These are phyloP conservation scores for Eutypa lata DNA, from an alignment of 2,329 filamentous ascomycete species.

Conservation along the genomic window DNA sequence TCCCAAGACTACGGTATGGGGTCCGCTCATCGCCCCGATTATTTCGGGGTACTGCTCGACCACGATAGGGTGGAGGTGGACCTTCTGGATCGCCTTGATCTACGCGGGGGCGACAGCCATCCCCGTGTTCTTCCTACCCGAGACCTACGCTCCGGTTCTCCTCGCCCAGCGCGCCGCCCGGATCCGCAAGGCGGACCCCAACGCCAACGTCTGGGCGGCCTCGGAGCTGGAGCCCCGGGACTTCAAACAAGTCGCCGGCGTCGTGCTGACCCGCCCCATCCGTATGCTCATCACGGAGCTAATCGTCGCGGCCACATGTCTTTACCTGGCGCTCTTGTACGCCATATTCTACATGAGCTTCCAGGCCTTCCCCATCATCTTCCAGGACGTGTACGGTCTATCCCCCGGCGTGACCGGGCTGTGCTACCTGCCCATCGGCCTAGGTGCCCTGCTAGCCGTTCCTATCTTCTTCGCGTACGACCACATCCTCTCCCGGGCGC, in stretches of 20 bases:
- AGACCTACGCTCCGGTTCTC: slow-evolving; percentile 60
- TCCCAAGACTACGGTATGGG: slow-evolving; percentile 56
- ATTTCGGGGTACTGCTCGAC: slow-evolving; percentile 59
- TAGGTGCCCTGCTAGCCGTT: slow-evolving; percentile 58
- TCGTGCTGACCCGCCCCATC: slow-evolving; percentile 69
- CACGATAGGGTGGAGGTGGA: slow-evolving; percentile 65
- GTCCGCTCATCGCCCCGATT: slow-evolving; percentile 64
- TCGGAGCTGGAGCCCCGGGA: slow-evolving; percentile 61
- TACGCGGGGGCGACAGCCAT: slow-evolving; percentile 61
- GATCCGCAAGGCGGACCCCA: slow-evolving; percentile 54
- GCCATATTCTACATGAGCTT: slow-evolving; percentile 70
- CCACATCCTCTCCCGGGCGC: slow-evolving; percentile 50
- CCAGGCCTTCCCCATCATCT: slow-evolving; percentile 71
- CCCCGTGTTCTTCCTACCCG: slow-evolving; percentile 60
- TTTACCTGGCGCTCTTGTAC: slow-evolving; percentile 71
- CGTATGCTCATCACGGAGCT: slow-evolving; percentile 71
- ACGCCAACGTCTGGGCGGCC: slow-evolving; percentile 52
- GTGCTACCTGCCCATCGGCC: slow-evolving; percentile 65
- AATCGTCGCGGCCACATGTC: slow-evolving; percentile 67
- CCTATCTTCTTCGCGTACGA: slow-evolving; percentile 66
- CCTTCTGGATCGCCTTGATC: slow-evolving; percentile 68
- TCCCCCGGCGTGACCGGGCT: slow-evolving; percentile 63
- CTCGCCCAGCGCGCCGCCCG: slow-evolving; percentile 53
- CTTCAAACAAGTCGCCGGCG: slow-evolving; percentile 56
- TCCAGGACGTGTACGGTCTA: slow-evolving; percentile 60